phyloP scores from a whole-genome alignment of 2,329 filamentous ascomycete genomes.

The Cytospora mali region DNA sequence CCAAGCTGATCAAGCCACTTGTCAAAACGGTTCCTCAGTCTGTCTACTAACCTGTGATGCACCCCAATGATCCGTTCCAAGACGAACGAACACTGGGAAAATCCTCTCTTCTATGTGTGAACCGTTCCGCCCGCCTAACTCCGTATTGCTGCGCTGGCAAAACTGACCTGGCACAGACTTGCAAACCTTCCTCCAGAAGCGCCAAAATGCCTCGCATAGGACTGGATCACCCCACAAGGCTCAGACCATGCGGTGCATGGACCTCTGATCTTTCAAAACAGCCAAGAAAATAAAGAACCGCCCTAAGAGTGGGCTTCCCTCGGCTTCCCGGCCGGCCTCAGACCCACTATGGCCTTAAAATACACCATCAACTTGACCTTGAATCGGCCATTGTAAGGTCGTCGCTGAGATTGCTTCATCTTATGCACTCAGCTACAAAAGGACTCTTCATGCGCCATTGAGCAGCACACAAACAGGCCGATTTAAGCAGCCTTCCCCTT shows the following conservation, averaged over 20 bases:
- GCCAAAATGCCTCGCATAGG: not conserved
- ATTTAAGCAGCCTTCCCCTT: conserved; percentile 31
- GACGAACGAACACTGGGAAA: not conserved
- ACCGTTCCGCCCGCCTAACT: conserved; percentile 13
- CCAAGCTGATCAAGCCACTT: not conserved
- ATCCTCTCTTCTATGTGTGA: not conserved
- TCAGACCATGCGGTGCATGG: not conserved
- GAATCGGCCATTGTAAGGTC: not conserved
- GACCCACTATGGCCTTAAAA: not conserved
- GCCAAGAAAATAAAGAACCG: not conserved
- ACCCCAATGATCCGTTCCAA: not conserved
- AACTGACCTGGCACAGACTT: not conserved
- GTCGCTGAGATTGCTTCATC: not conserved
- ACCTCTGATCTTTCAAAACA: not conserved
- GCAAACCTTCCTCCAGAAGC: not conserved
- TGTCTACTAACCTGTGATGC: not conserved
- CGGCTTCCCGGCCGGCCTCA: not conserved
- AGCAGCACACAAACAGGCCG: not conserved
- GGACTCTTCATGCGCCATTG: not conserved
- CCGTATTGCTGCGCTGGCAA: conserved; percentile 15
- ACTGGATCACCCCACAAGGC: not conserved
- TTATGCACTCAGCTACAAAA: not conserved
- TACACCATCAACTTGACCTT: not conserved
- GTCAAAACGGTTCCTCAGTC: not conserved
- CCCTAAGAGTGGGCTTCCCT: not conserved